Percentiles rank a stretch among this genome's conserved stretches.
Evolutionary conservation across 805 yeast species (phyloP).

Genomic region (Tetrapisispora fleetii): DNA sequence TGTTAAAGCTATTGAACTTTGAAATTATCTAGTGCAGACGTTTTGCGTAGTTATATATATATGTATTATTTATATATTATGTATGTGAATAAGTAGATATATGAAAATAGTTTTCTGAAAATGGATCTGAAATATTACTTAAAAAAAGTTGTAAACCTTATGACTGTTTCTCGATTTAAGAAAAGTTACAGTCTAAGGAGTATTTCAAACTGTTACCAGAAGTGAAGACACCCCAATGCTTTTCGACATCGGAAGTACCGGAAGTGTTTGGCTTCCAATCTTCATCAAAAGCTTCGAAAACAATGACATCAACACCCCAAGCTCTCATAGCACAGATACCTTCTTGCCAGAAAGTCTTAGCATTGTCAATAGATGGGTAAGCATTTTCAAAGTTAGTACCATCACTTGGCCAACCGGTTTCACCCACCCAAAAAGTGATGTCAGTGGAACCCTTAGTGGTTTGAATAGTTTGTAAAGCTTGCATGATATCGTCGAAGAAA

Average conservation of each 20-base stretch:
- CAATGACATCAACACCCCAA: conserved; percentile 90
- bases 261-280: conserved; percentile 91
- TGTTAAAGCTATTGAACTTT: neutral
- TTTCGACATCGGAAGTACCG: conserved; percentile 78
- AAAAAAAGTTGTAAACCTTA: neutral
- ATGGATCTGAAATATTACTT: neutral
- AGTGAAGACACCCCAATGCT: conserved; percentile 90
- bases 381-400: conserved; percentile 67
- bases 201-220: conserved; percentile 39
- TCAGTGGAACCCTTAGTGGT: conserved; percentile 77
- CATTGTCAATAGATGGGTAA: conserved; percentile 62
- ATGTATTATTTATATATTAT: neutral
- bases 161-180: neutral
- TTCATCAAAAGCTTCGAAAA: conserved; percentile 93
- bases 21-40: neutral
- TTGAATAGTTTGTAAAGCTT: conserved; percentile 85
- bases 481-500: conserved; percentile 95
- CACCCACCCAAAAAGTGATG: conserved; percentile 90
- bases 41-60: neutral
- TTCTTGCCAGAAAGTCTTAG: conserved; percentile 73
- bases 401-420: conserved; percentile 93
- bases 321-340: conserved; percentile 90
- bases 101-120: neutral
- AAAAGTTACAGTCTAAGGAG: conserved; percentile 38
- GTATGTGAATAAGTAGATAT: neutral